Base-by-base conservation (phyloP, 371 early-diverging fungal species). In the Batkoa obscura region DNA sequence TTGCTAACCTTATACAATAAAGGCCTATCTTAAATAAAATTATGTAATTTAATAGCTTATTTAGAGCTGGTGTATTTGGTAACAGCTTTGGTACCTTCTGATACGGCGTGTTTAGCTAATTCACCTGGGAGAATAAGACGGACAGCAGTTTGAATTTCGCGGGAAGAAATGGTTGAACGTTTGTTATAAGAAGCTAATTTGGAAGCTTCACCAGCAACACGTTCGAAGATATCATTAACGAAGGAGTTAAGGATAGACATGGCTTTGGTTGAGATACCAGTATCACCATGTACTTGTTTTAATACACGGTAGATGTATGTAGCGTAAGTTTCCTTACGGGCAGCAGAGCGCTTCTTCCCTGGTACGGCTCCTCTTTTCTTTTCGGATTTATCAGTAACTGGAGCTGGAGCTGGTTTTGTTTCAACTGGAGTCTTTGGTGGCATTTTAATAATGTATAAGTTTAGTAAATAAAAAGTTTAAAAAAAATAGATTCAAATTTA, bases 241-340 rank as follows among this genome's bases (percentile, higher is more conserved):
- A 94, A 94, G 52, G 91, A 90, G 90, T 94, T 93, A 73, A 94
- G 77, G 72, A 94, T 93, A 59, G 86, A 84, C 95, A 94, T 94
- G 78, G 92, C 93, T 83, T 92, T 92, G 89, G 88, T 90, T 74
- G 92, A 90, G 77, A 94, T 90, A 75, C 94, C 93, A 59, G 88
- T 88, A 65, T 94, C 94, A 61, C 94, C 93, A 79, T 94, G 94
- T 59, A 93, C 92, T 72, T 94, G 95, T 76, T 88, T 88, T 69
- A 94, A 74, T 60, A 94, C 95, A 78, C 87, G 88, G 83, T 89
- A 91, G 75, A 92, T 92, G 80, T 90, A 92, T 68, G 90, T 79
- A 50, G 86, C 81, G 81, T 88, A 93, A 63, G 90, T 88, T 71
- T 94, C 90, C 67, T 83, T 84, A 65, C 90, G 80, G 64, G 68